Conservation (phyloP, 441 rosid genomes). For the Omphalea diandra region DNA sequence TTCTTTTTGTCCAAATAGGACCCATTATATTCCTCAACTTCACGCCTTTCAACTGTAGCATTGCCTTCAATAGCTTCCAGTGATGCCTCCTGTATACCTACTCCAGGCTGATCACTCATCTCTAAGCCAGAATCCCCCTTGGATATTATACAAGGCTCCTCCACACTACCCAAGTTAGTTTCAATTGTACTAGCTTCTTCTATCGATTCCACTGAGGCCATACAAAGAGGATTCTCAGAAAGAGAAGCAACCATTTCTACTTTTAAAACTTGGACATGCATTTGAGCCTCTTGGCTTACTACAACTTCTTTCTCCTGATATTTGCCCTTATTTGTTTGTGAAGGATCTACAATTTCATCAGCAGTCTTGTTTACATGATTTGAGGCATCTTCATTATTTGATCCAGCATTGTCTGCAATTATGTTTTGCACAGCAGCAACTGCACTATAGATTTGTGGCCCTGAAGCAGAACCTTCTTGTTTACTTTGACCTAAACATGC, state of each 20-base stretch:
- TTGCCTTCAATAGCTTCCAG: conserved; percentile 22
- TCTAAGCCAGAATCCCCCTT: conserved; percentile 35
- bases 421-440: conserved; percentile 25
- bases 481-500: conserved; percentile 35
- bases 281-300: conserved; percentile 25
- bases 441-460: conserved; percentile 36
- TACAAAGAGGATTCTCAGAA: conserved; percentile 24
- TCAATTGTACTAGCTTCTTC: conserved; percentile 31
- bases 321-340: conserved; percentile 26
- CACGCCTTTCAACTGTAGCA: conserved; percentile 28
- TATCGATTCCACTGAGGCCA: conserved; percentile 27
- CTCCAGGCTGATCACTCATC: conserved; percentile 24
- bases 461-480: conserved; percentile 39
- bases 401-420: conserved; percentile 24
- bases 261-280: conserved; percentile 27
- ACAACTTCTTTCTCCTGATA: conserved; percentile 22
- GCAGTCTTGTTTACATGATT: conserved; percentile 30
- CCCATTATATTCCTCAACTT: conserved; percentile 29
- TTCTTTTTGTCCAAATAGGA: conserved; percentile 27
- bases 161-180: conserved; percentile 27
- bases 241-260: conserved; percentile 28
- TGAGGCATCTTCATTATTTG: conserved; percentile 36
- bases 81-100: conserved; percentile 22
- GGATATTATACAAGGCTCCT: conserved; percentile 31
- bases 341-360: conserved; percentile 27